These are phyloP conservation scores for Solanum corneliomulleri DNA, from an alignment of 257 asterid species.

Conservation along the genomic window DNA sequence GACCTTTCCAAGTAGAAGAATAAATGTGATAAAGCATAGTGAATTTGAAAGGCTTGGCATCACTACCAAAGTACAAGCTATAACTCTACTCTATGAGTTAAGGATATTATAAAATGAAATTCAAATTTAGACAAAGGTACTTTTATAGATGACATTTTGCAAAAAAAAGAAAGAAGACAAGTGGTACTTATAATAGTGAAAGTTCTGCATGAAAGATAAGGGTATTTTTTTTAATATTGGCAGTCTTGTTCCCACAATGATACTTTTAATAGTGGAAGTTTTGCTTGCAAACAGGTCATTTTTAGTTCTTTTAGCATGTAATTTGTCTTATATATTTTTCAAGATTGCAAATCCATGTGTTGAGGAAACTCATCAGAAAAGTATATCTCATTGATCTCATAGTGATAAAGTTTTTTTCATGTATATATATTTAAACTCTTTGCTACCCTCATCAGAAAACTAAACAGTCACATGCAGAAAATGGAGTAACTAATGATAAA, in stretches of 20 bases:
- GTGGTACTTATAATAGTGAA: not conserved
- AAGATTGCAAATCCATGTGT: not conserved
- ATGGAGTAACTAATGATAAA: not conserved
- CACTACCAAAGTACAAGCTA: not conserved
- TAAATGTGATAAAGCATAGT: not conserved
- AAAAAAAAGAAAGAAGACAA: too few relatives aligned
- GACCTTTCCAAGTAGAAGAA: not conserved
- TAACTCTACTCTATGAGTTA: not conserved
- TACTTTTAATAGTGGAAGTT: not conserved
- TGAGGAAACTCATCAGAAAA: not conserved
- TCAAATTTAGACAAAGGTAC: not conserved
- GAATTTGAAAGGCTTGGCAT: constrained; percentile 8
- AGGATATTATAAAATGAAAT: not conserved
- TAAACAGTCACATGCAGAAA: not conserved
- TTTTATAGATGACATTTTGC: not conserved
- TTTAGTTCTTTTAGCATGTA: not conserved
- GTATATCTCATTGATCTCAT: too few relatives aligned
- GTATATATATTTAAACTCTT: not conserved
- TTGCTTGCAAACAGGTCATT: not conserved
- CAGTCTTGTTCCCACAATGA: not conserved
- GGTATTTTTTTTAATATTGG: not conserved
- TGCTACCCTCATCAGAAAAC: not conserved
- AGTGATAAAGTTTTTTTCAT: too few relatives aligned
- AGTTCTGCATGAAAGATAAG: not conserved
- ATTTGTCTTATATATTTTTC: not conserved